Percentiles rank a stretch among this genome's conserved stretches.
These are phyloP conservation scores for Boletus subluridellus DNA, from an alignment of 1,284 basidiomycete genomes.

Conservation along the genomic window DNA sequence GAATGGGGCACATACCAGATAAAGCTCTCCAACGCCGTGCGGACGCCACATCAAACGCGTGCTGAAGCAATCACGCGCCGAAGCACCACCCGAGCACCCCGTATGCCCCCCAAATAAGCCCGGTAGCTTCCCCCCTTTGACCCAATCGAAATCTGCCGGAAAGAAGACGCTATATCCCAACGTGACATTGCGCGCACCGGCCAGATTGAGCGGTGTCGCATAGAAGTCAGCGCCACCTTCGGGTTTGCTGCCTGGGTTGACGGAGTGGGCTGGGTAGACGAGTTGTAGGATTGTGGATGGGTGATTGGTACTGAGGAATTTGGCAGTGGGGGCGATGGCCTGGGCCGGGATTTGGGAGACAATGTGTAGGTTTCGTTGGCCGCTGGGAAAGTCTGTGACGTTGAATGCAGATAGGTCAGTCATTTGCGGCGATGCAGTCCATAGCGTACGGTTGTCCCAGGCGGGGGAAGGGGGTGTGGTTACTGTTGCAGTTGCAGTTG, in stretches of 20 bases:
- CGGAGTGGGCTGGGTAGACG: conserved; percentile 60
- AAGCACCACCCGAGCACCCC: conserved; percentile 65
- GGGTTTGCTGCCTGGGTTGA: conserved; percentile 57
- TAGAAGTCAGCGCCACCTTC: conserved; percentile 71
- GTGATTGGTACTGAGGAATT: conserved; percentile 25
- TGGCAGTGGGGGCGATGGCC: conserved; percentile 28
- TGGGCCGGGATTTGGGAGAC: conserved; percentile 46
- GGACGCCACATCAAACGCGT: conserved; percentile 73
- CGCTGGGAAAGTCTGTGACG: conserved; percentile 54
- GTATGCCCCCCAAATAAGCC: conserved; percentile 67
- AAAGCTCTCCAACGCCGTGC: conserved; percentile 62
- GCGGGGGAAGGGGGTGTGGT: conserved; percentile 11
- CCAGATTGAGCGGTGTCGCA: conserved; percentile 52
- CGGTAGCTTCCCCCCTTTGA: conserved; percentile 67
- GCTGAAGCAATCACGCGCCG: conserved; percentile 64
- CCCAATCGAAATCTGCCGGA: conserved; percentile 61
- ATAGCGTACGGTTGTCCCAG: conserved; percentile 34
- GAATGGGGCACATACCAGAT: conserved; percentile 50
- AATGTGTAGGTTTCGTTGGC: conserved; percentile 56
- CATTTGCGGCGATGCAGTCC: conserved; percentile 53
- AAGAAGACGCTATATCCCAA: conserved; percentile 66
- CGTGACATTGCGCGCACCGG: conserved; percentile 48
- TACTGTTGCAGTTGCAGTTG: conserved; percentile 18
- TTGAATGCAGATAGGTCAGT: conserved; percentile 60
- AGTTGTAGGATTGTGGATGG: conserved; percentile 48